A percentile compares a stretch with the other conserved stretches of the same genome.
Conservation (phyloP, 306 rosid species). For the Coriaria nepalensis region DNA sequence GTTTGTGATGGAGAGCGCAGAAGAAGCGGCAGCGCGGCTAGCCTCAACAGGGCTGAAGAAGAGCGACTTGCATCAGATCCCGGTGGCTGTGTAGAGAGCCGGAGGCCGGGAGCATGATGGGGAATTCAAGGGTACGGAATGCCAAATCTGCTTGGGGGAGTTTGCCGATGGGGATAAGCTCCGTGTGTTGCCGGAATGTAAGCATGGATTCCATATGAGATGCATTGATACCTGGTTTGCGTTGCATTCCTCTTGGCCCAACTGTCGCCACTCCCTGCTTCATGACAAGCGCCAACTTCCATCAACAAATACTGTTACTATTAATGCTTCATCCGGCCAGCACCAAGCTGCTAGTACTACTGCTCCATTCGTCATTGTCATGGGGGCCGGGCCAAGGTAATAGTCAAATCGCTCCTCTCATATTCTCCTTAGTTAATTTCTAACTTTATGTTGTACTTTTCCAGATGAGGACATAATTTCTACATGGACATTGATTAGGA, state of each 20-base stretch:
- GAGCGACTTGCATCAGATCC: conserved; percentile 27
- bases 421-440: too few species aligned
- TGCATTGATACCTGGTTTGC: conserved; percentile 52
- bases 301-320: too few species aligned
- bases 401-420: too few species aligned
- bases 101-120: conserved; percentile 10
- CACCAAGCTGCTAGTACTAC: too few species aligned
- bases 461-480: too few species aligned
- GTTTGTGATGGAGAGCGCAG: conserved; percentile 20
- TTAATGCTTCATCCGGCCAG: too few species aligned
- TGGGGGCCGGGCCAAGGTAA: too few species aligned
- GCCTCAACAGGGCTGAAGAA: conserved; percentile 41
- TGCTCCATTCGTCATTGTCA: too few species aligned
- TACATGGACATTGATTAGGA: too few species aligned
- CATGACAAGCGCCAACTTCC: too few species aligned
- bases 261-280: conserved; percentile 40
- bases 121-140: conserved; percentile 35
- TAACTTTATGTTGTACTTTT: too few species aligned
- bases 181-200: conserved; percentile 44
- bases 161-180: conserved; percentile 42
- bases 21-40: conserved; percentile 18
- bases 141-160: conserved; percentile 52
- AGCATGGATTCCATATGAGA: conserved; percentile 53
- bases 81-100: conserved; percentile 28
- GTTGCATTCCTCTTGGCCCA: conserved; percentile 54